Conservation (phyloP, 1,284 basidiomycete genomes). For the Earliella scabrosa region DNA sequence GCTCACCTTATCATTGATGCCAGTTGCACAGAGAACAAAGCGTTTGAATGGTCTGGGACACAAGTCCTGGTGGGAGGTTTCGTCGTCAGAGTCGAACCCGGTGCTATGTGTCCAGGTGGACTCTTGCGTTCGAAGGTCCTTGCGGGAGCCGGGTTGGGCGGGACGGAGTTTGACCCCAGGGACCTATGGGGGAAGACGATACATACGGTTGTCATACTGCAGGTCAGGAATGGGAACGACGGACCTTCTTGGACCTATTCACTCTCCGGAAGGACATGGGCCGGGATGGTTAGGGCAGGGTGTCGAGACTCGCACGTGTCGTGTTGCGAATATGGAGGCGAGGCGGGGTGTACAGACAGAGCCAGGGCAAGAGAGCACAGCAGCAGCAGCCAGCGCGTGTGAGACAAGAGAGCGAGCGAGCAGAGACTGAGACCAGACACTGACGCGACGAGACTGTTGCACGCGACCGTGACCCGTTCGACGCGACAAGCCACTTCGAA, state of each 20-base stretch:
- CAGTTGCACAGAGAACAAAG: constrained; percentile 73
- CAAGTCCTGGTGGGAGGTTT: constrained; percentile 45
- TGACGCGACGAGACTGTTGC: too few species aligned
- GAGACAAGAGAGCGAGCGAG: too few species aligned
- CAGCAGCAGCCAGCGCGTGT: too few species aligned
- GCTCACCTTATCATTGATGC: constrained; percentile 67
- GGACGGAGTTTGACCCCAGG: constrained; percentile 79
- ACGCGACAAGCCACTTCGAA: constrained; percentile 16
- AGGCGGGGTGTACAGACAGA: too few species aligned
- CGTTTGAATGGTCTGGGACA: constrained; percentile 71
- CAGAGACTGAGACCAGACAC: too few species aligned
- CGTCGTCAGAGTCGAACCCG: constrained; percentile 30
- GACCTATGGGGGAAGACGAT: constrained; percentile 63
- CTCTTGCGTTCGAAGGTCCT: constrained; percentile 16
- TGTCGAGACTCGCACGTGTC: background rate
- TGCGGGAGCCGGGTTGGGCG: constrained; percentile 39
- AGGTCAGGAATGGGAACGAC: background rate
- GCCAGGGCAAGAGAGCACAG: too few species aligned
- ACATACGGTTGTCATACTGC: background rate
- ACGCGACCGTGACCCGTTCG: too few species aligned
- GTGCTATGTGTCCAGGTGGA: constrained; percentile 24
- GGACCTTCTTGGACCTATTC: constrained; percentile 51
- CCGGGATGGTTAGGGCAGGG: background rate
- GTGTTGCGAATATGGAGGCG: background rate
- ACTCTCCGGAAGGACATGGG: constrained; percentile 30